Conservation (phyloP, 2,329 filamentous ascomycete species). For the Aspergillus luchuensis region DNA sequence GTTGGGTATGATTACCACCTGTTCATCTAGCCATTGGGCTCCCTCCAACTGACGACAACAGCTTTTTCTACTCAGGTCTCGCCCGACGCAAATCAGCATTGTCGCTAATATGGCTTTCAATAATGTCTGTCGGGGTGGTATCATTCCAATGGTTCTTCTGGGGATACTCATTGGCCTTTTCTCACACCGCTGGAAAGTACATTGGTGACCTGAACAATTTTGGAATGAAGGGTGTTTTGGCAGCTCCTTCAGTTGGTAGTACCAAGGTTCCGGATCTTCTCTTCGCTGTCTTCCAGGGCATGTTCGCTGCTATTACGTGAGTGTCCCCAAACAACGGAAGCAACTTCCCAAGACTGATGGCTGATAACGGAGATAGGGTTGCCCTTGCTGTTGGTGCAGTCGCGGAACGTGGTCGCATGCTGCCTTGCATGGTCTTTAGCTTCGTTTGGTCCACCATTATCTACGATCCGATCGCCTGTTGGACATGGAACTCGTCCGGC, state of each 20-base stretch:
- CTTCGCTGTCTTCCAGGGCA: slow-evolving; percentile 71
- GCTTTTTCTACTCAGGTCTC: slow-evolving; percentile 92
- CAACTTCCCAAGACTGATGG: background rate
- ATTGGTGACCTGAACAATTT: slow-evolving; percentile 80
- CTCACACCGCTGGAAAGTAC: slow-evolving; percentile 72
- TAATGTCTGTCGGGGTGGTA: slow-evolving; percentile 77
- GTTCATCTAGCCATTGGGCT: background rate
- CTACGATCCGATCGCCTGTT: slow-evolving; percentile 91
- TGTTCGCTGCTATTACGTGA: slow-evolving; percentile 75
- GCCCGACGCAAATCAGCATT: slow-evolving; percentile 86
- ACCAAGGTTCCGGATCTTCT: slow-evolving; percentile 75
- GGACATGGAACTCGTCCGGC: slow-evolving; percentile 85
- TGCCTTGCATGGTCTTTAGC: slow-evolving; percentile 88
- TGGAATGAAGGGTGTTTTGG: slow-evolving; percentile 75
- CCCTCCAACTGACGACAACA: slow-evolving; percentile 30
- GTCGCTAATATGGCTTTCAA: slow-evolving; percentile 79
- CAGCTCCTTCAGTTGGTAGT: slow-evolving; percentile 72
- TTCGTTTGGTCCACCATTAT: slow-evolving; percentile 88
- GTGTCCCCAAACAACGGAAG: slow-evolving; percentile 34
- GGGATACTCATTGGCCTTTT: slow-evolving; percentile 84
- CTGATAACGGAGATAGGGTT: slow-evolving; percentile 55
- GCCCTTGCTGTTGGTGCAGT: slow-evolving; percentile 82
- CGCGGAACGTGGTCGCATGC: slow-evolving; percentile 83
- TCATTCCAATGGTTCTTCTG: slow-evolving; percentile 96
- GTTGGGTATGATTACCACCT: slow-evolving; percentile 61